Conservation (phyloP, 306 rosid genomes). For the Trifolium fragiferum region DNA sequence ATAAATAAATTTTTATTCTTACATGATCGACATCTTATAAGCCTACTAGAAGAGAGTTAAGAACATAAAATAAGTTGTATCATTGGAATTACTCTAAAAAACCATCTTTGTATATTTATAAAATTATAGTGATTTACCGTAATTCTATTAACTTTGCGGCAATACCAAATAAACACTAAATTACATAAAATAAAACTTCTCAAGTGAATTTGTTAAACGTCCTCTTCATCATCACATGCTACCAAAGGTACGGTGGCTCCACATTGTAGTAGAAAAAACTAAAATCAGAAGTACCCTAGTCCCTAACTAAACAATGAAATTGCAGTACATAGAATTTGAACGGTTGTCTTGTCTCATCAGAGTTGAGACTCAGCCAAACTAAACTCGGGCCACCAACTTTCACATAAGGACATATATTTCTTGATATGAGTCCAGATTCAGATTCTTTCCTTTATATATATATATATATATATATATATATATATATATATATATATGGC, state of each 20-base stretch:
- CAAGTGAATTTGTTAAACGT: not conserved
- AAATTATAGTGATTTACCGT: no score
- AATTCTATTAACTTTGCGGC: no score
- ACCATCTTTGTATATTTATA: no score
- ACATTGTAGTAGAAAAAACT: not conserved
- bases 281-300: not conserved
- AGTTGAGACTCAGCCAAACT: constrained; percentile 17
- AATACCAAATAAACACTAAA: no score
- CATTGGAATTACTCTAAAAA: no score
- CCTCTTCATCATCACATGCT: not conserved
- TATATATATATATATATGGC: no score
- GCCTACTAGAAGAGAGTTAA: no score
- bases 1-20: no score
- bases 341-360: constrained; percentile 31
- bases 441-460: constrained; percentile 10
- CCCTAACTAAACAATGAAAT: not conserved
- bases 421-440: not conserved
- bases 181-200: no score
- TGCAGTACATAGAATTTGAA: constrained; percentile 22
- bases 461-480: no score
- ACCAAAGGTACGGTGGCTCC: not conserved
- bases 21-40: no score
- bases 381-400: constrained; percentile 13
- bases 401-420: constrained; percentile 8
- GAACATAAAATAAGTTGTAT: no score